Conservation (phyloP, 306 rosid species). For the Vicia sativa region DNA sequence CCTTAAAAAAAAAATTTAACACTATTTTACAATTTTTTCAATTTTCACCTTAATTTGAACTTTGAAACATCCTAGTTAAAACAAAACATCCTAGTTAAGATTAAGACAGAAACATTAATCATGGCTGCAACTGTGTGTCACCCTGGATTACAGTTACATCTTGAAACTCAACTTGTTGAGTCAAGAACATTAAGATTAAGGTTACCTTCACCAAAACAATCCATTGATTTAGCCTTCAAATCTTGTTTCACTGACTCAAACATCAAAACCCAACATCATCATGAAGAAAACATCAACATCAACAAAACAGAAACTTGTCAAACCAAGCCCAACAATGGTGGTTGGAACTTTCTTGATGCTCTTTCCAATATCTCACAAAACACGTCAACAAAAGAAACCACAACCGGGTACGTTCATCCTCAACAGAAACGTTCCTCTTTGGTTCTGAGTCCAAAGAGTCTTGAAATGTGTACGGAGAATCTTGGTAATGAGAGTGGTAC, state of each 20-base stretch:
- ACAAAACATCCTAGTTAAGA: neutral
- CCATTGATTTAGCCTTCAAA: constrained; percentile 51
- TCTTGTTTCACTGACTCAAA: constrained; percentile 46
- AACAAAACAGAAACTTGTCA: neutral
- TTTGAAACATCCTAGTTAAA: neutral
- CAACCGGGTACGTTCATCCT: constrained; percentile 57
- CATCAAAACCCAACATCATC: constrained; percentile 27
- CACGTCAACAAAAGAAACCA: constrained; percentile 28
- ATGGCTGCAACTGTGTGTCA: constrained; percentile 82
- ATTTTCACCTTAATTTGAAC: neutral
- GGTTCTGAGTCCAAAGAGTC: constrained; percentile 60
- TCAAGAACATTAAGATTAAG: constrained; percentile 61
- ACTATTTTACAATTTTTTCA: constrained; percentile 23
- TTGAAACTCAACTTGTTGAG: constrained; percentile 65
- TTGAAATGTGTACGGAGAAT: constrained; percentile 81
- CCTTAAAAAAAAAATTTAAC: neutral
- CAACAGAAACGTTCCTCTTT: constrained; percentile 50
- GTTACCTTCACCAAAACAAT: constrained; percentile 53
- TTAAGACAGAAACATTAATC: neutral
- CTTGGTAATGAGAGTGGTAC: constrained; percentile 86
- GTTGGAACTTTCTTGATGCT: constrained; percentile 68
- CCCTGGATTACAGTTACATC: constrained; percentile 53
- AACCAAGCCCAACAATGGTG: constrained; percentile 33
- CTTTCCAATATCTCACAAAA: constrained; percentile 39
- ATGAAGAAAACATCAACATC: constrained; percentile 30